Evolutionary conservation across 2,329 filamentous ascomycete genomes (phyloP).

Genomic region (Coleophoma crateriformis): DNA sequence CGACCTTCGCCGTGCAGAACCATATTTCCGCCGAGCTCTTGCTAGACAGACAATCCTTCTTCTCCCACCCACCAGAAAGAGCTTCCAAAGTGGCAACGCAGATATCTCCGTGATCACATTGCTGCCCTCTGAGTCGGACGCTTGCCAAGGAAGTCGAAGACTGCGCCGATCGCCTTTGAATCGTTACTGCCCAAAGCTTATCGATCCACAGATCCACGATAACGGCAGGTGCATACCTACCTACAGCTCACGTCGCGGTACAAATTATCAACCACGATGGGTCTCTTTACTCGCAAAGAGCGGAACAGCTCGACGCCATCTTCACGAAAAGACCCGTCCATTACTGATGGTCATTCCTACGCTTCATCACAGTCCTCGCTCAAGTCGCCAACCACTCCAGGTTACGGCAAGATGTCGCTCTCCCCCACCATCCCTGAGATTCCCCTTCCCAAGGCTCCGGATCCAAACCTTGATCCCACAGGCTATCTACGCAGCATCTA

Average conservation of each 20-base stretch:
- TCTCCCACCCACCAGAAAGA: too few relatives aligned
- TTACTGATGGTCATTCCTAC: slow-evolving; percentile 16
- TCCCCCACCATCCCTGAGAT: slow-evolving; percentile 60
- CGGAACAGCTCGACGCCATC: slow-evolving; percentile 16
- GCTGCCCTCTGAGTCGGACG: too few relatives aligned
- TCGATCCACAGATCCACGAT: neutral
- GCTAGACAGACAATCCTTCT: too few relatives aligned
- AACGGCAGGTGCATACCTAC: neutral
- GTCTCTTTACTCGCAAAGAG: slow-evolving; percentile 24
- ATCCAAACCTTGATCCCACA: slow-evolving; percentile 81
- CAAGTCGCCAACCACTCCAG: slow-evolving; percentile 21
- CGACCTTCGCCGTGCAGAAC: too few relatives aligned
- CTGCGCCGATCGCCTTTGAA: neutral
- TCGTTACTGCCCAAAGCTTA: neutral
- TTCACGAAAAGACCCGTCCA: slow-evolving; percentile 17
- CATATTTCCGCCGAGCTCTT: too few relatives aligned
- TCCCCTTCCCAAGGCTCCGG: slow-evolving; percentile 76
- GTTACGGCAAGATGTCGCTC: slow-evolving; percentile 20
- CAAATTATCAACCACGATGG: slow-evolving; percentile 13
- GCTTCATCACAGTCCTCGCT: slow-evolving; percentile 22
- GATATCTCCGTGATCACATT: too few relatives aligned
- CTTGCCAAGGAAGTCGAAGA: neutral
- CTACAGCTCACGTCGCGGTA: too few relatives aligned
- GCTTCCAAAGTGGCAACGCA: too few relatives aligned
- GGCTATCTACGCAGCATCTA: slow-evolving; percentile 88